Evolutionary conservation across 805 yeast genomes (phyloP).

Genomic region (Ogataea parapolymorpha): DNA sequence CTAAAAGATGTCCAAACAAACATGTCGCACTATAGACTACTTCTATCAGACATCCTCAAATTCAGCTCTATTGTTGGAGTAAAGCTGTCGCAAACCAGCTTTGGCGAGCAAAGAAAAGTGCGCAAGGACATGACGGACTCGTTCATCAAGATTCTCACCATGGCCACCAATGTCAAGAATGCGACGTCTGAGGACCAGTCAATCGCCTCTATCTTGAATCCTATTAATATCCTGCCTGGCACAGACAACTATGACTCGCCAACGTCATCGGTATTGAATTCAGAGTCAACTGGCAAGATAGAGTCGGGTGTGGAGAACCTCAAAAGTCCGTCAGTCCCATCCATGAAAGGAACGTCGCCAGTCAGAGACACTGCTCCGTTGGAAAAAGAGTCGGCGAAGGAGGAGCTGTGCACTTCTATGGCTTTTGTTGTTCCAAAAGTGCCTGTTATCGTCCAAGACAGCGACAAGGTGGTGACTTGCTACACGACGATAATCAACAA

Average conservation of each 20-base stretch:
- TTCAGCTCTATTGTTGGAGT: conserved; percentile 49
- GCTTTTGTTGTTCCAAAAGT: conserved; percentile 39
- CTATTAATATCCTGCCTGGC: conserved; percentile 22
- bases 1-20: conserved; percentile 55
- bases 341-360: conserved; percentile 13
- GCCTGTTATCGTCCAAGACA: conserved; percentile 46
- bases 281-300: not conserved
- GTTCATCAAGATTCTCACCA: conserved; percentile 24
- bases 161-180: conserved; percentile 24
- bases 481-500: conserved; percentile 53
- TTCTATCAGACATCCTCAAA: conserved; percentile 52
- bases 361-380: conserved; percentile 6
- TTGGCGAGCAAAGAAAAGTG: conserved; percentile 58
- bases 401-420: conserved; percentile 44
- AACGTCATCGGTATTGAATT: conserved; percentile 1
- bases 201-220: conserved; percentile 20
- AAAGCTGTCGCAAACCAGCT: conserved; percentile 56
- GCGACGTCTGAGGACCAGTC: conserved; percentile 18
- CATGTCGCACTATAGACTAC: conserved; percentile 41
- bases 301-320: not conserved
- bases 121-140: conserved; percentile 46
- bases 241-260: conserved; percentile 8
- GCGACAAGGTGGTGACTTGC: conserved; percentile 54
- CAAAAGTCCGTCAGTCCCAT: conserved; percentile 1
- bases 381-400: conserved; percentile 33